Conservation (phyloP, 1,284 basidiomycete genomes). For the Erythrobasidium hasegawianum region DNA sequence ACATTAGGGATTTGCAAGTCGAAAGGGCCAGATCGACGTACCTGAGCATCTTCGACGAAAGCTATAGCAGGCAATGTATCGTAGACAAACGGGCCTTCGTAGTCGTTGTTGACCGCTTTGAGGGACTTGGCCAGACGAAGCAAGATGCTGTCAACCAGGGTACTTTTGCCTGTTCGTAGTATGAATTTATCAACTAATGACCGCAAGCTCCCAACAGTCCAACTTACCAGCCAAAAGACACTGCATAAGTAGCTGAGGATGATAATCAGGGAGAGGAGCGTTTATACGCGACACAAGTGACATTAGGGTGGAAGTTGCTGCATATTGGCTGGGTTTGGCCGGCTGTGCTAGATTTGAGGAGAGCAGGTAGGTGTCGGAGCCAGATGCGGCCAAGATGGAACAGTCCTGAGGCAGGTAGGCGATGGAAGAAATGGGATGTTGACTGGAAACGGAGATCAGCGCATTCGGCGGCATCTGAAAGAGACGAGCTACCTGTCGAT, state of each 20-base stretch:
- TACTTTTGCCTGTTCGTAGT: constrained; percentile 74
- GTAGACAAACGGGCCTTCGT: neutral
- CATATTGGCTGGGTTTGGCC: constrained; percentile 48
- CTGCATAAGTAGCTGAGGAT: constrained; percentile 87
- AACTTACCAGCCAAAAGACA: constrained; percentile 59
- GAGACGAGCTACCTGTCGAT: constrained; percentile 1
- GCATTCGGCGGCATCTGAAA: no score
- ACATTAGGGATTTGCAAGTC: no score
- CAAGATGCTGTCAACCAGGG: constrained; percentile 77
- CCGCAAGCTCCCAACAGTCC: neutral
- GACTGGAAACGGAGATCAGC: no score
- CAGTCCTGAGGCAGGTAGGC: constrained; percentile 83
- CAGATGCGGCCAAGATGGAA: constrained; percentile 62
- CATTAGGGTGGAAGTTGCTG: constrained; percentile 32
- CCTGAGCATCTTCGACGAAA: neutral
- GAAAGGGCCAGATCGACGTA: no score
- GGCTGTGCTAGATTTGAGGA: constrained; percentile 45
- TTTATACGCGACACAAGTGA: constrained; percentile 52
- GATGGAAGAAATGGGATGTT: constrained; percentile 59
- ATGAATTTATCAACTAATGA: neutral
- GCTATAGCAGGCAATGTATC: neutral
- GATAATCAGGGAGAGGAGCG: constrained; percentile 79
- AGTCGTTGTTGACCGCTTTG: constrained; percentile 17
- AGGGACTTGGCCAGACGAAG: constrained; percentile 51
- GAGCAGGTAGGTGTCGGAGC: constrained; percentile 71